Base-by-base conservation (phyloP, 768 basidiomycete species). In the Serendipita sp. region DNA sequence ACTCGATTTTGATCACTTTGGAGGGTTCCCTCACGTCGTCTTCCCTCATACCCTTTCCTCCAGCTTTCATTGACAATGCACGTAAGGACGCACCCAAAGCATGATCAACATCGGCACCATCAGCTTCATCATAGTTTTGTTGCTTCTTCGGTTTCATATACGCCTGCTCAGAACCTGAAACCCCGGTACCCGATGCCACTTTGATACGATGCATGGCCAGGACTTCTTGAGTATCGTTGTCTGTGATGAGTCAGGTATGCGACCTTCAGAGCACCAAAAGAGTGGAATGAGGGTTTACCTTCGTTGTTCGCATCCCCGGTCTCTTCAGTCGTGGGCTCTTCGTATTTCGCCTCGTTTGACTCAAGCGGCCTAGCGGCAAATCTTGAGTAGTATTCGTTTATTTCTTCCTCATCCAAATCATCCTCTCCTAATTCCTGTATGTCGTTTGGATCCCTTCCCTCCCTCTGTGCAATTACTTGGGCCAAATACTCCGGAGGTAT, bases 331-430 rank as follows among this genome's bases (percentile, higher is more conserved):
- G 72, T 24, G 24, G 24, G 24, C 18, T 28, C 45, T 82, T 66
- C 67, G 76, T 78, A 91, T 74, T 78, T 82, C 54, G 86, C 89
- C 73, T 89, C 88, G 48, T 88, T 89, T n/a, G 85, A 86, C 72
- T 80, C 48, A 51, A 51, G 48, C n/a, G 48, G 48, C 30, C 48
- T 7, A 5, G 48, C 48, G 8, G 48, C 48, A 51, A 51, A 51
- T 51, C 30, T 51, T 8, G 48, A 5, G n/a, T 51, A 51, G n/a
- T 8, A 51, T 8, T 5, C 48, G 18, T 51, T 51, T 5, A 51
- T 35, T n/a, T 60, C 56, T n/a, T 60, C 56, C 56, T 60, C 56
- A n/a, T 60, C 56, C 56, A 34, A n/a, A 10, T 38, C 56, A 24
- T 60, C 56, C 37, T 60, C 56, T 54, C 11, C 13, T 35, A 30